These are phyloP conservation scores for Penicillium bovifimosum DNA, from an alignment of 495 filamentous ascomycete genomes.

Conservation along the genomic window DNA sequence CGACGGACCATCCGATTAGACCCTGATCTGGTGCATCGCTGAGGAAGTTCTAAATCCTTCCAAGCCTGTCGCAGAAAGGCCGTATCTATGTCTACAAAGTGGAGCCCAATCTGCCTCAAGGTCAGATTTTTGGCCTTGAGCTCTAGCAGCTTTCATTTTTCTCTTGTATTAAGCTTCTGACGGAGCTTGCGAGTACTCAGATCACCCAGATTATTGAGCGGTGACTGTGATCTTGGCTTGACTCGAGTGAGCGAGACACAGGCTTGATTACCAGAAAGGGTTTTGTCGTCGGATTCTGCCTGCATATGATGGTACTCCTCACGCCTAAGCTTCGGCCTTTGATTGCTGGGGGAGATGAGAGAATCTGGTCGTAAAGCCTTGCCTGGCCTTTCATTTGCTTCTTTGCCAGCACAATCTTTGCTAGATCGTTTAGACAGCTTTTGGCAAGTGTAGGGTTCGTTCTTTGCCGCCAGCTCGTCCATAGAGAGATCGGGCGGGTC, in stretches of 20 bases:
- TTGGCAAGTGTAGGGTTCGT: not conserved
- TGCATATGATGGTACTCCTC: not conserved
- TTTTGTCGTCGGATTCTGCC: not conserved
- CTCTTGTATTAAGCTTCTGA: constrained; percentile 3
- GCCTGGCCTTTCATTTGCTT: not conserved
- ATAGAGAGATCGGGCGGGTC: not conserved
- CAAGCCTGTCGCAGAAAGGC: not conserved
- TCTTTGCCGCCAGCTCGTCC: not conserved
- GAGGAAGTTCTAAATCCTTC: not conserved
- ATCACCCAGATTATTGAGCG: not conserved
- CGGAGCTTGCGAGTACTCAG: not conserved
- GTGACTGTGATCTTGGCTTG: constrained; percentile 1
- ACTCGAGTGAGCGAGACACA: not conserved
- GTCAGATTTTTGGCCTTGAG: constrained; percentile 7
- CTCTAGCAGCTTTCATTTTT: constrained; percentile 4
- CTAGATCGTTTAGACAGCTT: not conserved
- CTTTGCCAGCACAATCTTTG: not conserved
- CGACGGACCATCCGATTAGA: not conserved
- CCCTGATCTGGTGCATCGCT: not conserved
- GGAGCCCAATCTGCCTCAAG: not conserved
- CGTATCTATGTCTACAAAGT: not conserved
- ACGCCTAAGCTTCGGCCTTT: not conserved
- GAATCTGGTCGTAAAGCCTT: not conserved
- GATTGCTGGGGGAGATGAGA: not conserved
- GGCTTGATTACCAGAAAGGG: not conserved